A percentile compares a stretch with the other conserved stretches of the same genome.
Conservation (phyloP, 352 stramenopile genomes). For the Pythium plurisporium region DNA sequence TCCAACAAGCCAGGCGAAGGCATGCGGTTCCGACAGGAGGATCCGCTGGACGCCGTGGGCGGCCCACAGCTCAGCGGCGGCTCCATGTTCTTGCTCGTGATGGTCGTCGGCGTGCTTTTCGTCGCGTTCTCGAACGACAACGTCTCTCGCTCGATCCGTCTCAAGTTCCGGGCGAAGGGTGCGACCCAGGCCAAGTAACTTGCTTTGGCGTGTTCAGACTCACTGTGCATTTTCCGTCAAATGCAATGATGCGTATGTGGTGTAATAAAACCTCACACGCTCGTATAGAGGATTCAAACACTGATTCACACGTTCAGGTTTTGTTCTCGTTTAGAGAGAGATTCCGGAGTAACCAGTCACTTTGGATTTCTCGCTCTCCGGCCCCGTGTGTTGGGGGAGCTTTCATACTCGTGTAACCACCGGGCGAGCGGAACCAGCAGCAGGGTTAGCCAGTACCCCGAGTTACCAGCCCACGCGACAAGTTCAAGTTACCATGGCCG, state of each 20-base stretch:
- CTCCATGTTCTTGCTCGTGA: slow-evolving; percentile 47
- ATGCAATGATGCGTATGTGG: slow-evolving; percentile 4
- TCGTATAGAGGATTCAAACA: slow-evolving; percentile 5
- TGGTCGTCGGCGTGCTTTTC: slow-evolving; percentile 53
- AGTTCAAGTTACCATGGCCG: slow-evolving; percentile 51
- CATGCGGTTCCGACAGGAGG: slow-evolving; percentile 40
- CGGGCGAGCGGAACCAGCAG: not conserved
- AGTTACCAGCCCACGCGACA: not conserved
- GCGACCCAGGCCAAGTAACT: slow-evolving; percentile 29
- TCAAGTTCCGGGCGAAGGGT: slow-evolving; percentile 36
- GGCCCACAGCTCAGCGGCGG: slow-evolving; percentile 20
- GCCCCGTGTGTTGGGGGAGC: not conserved
- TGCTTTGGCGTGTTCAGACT: not conserved
- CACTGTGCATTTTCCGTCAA: slow-evolving; percentile 27
- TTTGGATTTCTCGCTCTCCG: slow-evolving; percentile 2
- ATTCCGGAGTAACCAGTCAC: slow-evolving; percentile 32
- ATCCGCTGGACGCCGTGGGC: slow-evolving; percentile 27
- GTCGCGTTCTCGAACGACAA: slow-evolving; percentile 67
- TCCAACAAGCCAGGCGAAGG: slow-evolving; percentile 18
- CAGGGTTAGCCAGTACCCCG: slow-evolving; percentile 15
- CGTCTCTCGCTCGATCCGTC: slow-evolving; percentile 49
- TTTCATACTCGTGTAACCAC: slow-evolving; percentile 12
- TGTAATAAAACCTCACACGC: slow-evolving; percentile 19
- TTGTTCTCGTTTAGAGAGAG: slow-evolving; percentile 21
- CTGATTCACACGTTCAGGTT: no score